Conservation (phyloP, 805 yeast species). For the Priceomyces haplophilus region DNA sequence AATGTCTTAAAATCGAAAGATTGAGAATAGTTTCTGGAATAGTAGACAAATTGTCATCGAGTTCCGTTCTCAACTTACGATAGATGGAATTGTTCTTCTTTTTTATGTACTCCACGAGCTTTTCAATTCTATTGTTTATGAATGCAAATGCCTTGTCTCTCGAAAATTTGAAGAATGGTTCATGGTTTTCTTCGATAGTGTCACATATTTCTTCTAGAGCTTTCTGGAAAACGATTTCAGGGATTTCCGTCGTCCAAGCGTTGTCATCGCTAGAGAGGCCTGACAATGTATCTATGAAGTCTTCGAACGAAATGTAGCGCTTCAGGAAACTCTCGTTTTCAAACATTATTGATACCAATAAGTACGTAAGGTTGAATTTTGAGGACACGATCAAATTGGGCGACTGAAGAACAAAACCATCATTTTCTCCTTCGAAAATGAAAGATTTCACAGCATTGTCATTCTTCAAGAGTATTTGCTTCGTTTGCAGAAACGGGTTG, state of each 20-base stretch:
- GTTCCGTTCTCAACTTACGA: constrained; percentile 16
- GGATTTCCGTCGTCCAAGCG: constrained; percentile 25
- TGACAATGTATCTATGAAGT: constrained; percentile 37
- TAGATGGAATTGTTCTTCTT: constrained; percentile 13
- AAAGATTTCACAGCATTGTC: constrained; percentile 43
- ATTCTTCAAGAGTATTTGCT: constrained; percentile 21
- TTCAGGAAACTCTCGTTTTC: constrained; percentile 19
- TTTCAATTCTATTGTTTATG: constrained; percentile 36
- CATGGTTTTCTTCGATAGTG: constrained; percentile 30
- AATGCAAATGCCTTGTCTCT: constrained; percentile 33
- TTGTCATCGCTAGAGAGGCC: constrained; percentile 25
- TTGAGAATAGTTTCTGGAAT: constrained; percentile 35
- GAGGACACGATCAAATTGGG: constrained; percentile 40
- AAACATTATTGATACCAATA: constrained; percentile 36
- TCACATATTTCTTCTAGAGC: constrained; percentile 31
- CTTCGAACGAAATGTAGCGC: constrained; percentile 41
- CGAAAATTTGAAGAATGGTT: constrained; percentile 41
- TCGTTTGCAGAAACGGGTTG: constrained; percentile 29
- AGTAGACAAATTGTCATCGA: constrained; percentile 12
- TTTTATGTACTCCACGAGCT: constrained; percentile 16
- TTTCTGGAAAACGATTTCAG: constrained; percentile 18
- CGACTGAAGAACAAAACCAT: constrained; percentile 40
- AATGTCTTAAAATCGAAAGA: constrained; percentile 34
- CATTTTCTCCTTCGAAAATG: constrained; percentile 19
- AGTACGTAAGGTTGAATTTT: constrained; percentile 38